Percentiles rank a stretch among this genome's conserved stretches.
Conservation (phyloP, 441 rosid species). For the Theobroma grandiflorum region DNA sequence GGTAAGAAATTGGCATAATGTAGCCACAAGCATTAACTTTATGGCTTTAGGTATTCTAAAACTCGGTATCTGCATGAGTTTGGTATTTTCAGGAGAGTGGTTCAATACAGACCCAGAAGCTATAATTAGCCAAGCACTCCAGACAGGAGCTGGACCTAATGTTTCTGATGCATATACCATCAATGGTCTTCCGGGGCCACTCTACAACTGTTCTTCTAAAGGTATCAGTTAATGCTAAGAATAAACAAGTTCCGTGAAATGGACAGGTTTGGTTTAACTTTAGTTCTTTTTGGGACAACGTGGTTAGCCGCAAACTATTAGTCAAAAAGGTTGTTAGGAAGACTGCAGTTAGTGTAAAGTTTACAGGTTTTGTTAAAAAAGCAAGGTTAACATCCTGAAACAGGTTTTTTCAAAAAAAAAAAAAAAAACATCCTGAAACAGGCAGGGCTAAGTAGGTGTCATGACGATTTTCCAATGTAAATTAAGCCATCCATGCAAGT, state of each 20-base stretch:
- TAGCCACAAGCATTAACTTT: background rate
- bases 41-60: background rate
- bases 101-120: conserved; percentile 44
- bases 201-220: conserved; percentile 42
- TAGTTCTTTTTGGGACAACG: background rate
- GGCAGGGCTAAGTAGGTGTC: background rate
- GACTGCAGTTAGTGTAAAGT: background rate
- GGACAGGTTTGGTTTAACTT: background rate
- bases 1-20: conserved; percentile 28
- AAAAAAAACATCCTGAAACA: background rate
- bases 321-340: background rate
- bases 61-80: background rate
- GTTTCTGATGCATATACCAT: conserved; percentile 48
- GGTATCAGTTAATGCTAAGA: conserved; percentile 22
- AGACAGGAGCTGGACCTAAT: conserved; percentile 43
- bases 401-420: too few species aligned
- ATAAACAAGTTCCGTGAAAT: background rate
- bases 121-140: conserved; percentile 42
- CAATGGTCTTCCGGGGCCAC: conserved; percentile 43
- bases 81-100: conserved; percentile 45
- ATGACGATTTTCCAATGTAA: background rate
- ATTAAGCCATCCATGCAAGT: conserved; percentile 6
- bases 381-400: background rate
- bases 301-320: background rate
- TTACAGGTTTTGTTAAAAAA: background rate